A percentile compares a stretch with the other conserved stretches of the same genome.
phyloP scores from a whole-genome alignment of 176 grass and related monocot genomes.

The Paspalum notatum region DNA sequence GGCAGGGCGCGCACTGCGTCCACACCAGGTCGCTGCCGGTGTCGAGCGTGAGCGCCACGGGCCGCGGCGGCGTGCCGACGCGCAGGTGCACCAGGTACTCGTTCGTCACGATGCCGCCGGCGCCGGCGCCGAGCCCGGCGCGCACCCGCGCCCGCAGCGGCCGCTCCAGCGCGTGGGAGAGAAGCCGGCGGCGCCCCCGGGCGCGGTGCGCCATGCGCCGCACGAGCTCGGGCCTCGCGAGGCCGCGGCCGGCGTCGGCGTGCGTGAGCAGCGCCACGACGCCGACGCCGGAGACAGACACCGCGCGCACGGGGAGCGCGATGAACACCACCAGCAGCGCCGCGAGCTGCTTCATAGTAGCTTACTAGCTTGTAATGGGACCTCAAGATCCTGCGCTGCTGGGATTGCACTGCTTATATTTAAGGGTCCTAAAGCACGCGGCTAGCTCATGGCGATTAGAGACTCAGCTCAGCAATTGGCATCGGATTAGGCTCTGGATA shows the following conservation, averaged over 20 bases:
- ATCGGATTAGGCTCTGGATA: constrained; percentile 4
- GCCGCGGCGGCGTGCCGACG: constrained; percentile 64
- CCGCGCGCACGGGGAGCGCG: constrained; percentile 43
- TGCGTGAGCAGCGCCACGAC: constrained; percentile 54
- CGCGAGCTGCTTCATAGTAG: constrained; percentile 40
- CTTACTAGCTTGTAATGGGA: background rate
- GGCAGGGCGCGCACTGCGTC: constrained; percentile 85
- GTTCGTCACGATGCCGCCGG: constrained; percentile 54
- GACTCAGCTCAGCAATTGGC: background rate
- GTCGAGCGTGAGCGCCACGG: constrained; percentile 71
- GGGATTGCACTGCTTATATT: constrained; percentile 28
- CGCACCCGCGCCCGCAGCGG: background rate
- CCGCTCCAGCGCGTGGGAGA: background rate
- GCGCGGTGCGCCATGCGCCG: constrained; percentile 55
- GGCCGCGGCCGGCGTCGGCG: constrained; percentile 47
- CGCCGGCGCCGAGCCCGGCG: background rate
- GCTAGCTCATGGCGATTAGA: background rate
- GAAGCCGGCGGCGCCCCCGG: constrained; percentile 28
- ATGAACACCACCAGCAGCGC: constrained; percentile 49
- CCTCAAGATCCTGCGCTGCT: background rate
- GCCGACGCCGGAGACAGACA: constrained; percentile 21
- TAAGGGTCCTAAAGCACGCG: background rate
- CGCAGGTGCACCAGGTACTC: constrained; percentile 66
- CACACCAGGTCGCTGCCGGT: constrained; percentile 91
- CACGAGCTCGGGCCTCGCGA: constrained; percentile 50